Evolutionary conservation across 2,329 filamentous ascomycete species (phyloP), one percentile per base, ranked within the genome.

Genomic region (Aspergillus novoparasiticus): DNA sequence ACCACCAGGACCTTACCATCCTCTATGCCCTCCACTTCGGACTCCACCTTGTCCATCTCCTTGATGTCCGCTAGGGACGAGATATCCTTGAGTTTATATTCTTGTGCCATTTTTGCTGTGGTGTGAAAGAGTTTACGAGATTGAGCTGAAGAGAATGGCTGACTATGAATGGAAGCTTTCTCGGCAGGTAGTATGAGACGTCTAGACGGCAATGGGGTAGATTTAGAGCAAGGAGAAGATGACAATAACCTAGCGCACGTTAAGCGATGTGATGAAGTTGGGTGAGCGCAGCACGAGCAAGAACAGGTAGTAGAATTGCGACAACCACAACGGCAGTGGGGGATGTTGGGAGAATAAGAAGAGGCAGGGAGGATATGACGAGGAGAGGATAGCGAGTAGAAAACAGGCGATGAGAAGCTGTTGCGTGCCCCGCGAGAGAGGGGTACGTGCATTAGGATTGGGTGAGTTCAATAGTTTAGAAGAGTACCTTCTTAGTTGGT

Each of bases 11-110:
- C 89, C 78, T 97, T 98, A 66, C 88, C 92, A 43, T 86, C 89
- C 62, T 94, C 89, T 50, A 99, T 84, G 23, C 94, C 95, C 72
- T 98, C 94, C 5, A 99, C 90, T 72, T 97, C 93, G 16, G 87
- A 91, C 78, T 98, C 94, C 66, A 90, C 85, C 83, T 97, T 98
- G 70, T 95, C 89, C 23, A 92, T 89, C 34, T 90, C 88, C 76
- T 90, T 86, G 66, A 98, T 82, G 68, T 90, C 86, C 3, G 71
- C 59, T 61, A 97, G 84, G 70, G 89, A 90, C 54, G 86, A 85
- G 65, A 97, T 80, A 74, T 86, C 90, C 78, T 95, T 96, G 73
- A 97, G 86, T 62, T 80, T 80, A 65, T 78, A 81, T 68, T 80
- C 75, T 43, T 79, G 74, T 2, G 73, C 68, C 77, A 80, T 80